Percentiles rank a stretch among this genome's conserved stretches.
Evolutionary conservation across 805 yeast genomes (phyloP).

Genomic region (Kuraishia ogatae): DNA sequence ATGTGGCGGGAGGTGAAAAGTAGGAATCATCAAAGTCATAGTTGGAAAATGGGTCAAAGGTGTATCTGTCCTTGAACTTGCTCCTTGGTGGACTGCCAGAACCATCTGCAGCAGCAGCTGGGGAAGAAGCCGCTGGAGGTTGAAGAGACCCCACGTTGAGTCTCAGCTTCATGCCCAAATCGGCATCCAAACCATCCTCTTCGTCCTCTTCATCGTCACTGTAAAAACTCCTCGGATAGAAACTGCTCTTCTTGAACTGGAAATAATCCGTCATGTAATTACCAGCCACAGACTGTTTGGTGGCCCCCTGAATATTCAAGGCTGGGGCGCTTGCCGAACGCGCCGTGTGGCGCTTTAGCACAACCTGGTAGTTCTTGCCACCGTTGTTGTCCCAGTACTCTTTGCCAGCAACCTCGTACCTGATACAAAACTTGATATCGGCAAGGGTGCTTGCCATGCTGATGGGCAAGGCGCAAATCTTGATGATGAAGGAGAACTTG

Average conservation of each 20-base stretch:
- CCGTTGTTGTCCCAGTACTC: constrained; percentile 33
- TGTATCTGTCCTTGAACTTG: constrained; percentile 5
- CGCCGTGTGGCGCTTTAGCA: constrained; percentile 12
- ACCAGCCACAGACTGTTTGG: not conserved
- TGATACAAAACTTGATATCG: constrained; percentile 29
- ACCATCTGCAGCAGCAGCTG: not conserved
- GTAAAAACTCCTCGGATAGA: not conserved
- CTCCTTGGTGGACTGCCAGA: not conserved
- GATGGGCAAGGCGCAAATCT: constrained; percentile 26
- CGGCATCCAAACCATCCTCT: constrained; percentile 5
- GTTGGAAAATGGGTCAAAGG: constrained; percentile 8
- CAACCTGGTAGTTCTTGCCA: constrained; percentile 26
- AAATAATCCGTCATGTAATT: constrained; percentile 4
- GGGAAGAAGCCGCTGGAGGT: not conserved
- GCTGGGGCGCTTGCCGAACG: not conserved
- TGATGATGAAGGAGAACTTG: constrained; percentile 41
- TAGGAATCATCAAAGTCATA: constrained; percentile 7
- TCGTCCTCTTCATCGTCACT: constrained; percentile 3
- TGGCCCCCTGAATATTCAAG: not conserved
- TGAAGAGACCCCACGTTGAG: not conserved
- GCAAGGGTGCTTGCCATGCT: constrained; percentile 15
- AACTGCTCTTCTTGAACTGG: constrained; percentile 1
- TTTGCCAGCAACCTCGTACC: constrained; percentile 23
- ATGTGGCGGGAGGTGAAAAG: constrained; percentile 5
- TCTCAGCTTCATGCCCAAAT: constrained; percentile 4